Evolutionary conservation across 208 protist species (phyloP), one percentile per base, ranked within the genome.

Genomic region (Strigomonas culicis): DNA sequence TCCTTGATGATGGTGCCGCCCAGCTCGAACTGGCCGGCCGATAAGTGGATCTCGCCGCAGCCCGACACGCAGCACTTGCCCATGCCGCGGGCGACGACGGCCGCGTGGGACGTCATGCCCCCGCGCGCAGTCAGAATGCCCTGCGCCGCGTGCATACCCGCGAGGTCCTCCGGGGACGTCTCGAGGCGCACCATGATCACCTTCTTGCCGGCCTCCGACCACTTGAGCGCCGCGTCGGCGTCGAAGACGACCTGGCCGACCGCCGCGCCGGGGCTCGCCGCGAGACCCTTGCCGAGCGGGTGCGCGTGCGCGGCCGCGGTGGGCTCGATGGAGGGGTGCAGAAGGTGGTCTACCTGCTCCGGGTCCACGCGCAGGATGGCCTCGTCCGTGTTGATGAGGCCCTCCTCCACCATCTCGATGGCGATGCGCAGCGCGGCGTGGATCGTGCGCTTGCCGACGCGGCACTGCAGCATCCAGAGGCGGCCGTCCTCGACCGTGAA

Each of bases 81-180:
- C 93, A 98, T 98, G 25, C 94, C 94, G 52, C 97, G 87, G 22
- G 95, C 94, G 28, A 98, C 97, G 46, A 98, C 96, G 30, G 97
- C 96, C 27, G 97, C 97, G 75, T 98, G 97, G n/a, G 88, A 96
- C n/a, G 96, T 98, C 85, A 95, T 96, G 64, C 95, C 95, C 68
- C 94, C 94, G 63, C 94, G 88, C 24, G 88, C 92, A 13, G 96
- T 98, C 28, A 98, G 74, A 65, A 98, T 93, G 69, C 95, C 95
- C 60, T 84, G 62, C 11, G 93, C 82, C 3, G 80, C 81, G 65
- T 90, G 60, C 93, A 98, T 97, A 55, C 95, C 95, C 2, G 79
- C 79, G 19, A 98, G 75, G 77, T 98, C 97, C 79, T 98, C 96
- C 27, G 97, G 94, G 55, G 84, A 95, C 4, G 97, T 98, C 75